Evolutionary conservation across 352 stramenopile species (phyloP).

Genomic region (Phytopythium vexans): DNA sequence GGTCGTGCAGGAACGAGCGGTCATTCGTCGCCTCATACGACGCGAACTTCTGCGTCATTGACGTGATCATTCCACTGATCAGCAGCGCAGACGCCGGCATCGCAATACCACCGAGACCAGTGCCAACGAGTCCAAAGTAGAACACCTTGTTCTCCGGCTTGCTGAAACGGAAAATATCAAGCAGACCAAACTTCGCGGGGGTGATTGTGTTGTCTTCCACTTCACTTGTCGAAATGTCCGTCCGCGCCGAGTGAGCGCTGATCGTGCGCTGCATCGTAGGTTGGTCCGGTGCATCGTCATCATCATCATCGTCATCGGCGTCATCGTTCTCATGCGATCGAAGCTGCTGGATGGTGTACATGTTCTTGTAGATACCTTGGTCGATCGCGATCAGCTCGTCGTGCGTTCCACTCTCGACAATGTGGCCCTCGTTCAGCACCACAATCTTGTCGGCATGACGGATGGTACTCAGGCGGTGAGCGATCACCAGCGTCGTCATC

Average conservation of each 20-base stretch:
- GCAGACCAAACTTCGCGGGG: not conserved
- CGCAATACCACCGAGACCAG: conserved; percentile 18
- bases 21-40: conserved; percentile 19
- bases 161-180: conserved; percentile 1
- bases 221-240: conserved; percentile 10
- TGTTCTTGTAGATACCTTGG: conserved; percentile 69
- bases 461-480: conserved; percentile 86
- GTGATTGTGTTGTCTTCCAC: conserved; percentile 15
- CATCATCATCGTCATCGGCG: no score
- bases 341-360: conserved; percentile 59
- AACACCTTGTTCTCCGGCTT: conserved; percentile 4
- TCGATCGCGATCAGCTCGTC: conserved; percentile 47
- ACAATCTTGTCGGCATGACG: no score
- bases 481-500: conserved; percentile 84
- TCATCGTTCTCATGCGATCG: conserved; percentile 4
- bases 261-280: conserved; percentile 10
- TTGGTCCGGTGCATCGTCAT: not conserved
- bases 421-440: conserved; percentile 22
- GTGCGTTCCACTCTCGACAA: conserved; percentile 36
- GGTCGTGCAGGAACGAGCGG: conserved; percentile 11
- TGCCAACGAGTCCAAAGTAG: conserved; percentile 2
- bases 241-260: conserved; percentile 12
- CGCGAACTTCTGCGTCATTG: conserved; percentile 36
- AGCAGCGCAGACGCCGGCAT: conserved; percentile 30
- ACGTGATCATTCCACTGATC: conserved; percentile 29